Percentiles rank a stretch among this genome's conserved stretches.
phyloP scores from a whole-genome alignment of 116 monocot genomes.

The Thalassia testudinum region DNA sequence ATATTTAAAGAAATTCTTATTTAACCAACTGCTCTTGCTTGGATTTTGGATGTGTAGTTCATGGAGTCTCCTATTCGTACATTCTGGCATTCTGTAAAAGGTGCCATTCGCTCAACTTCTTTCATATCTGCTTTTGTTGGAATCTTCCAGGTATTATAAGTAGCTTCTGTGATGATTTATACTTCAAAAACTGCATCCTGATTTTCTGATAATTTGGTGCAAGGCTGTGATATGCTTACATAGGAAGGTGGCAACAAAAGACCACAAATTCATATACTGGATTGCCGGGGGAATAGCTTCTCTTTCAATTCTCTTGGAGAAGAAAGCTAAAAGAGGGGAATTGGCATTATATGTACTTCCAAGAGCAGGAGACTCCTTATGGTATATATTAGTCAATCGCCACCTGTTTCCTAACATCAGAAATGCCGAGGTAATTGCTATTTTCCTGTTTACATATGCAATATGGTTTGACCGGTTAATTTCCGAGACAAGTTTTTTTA shows the following conservation, averaged over 20 bases:
- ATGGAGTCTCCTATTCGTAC: constrained; percentile 67
- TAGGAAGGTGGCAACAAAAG: constrained; percentile 67
- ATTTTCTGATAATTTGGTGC: constrained; percentile 5
- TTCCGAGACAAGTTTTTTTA: too few relatives aligned
- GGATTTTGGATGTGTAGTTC: constrained; percentile 33
- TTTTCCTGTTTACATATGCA: too few relatives aligned
- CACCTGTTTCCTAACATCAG: constrained; percentile 71
- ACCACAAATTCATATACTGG: constrained; percentile 90
- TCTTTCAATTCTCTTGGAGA: constrained; percentile 80
- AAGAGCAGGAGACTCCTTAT: constrained; percentile 86
- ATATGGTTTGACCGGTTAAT: too few relatives aligned
- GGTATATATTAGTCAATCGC: constrained; percentile 84
- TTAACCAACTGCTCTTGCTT: not conserved
- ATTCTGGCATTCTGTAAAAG: constrained; percentile 61
- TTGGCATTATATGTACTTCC: constrained; percentile 97
- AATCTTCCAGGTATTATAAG: constrained; percentile 63
- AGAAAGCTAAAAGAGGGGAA: constrained; percentile 81
- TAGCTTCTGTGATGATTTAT: not conserved
- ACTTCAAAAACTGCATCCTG: not conserved
- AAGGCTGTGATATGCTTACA: constrained; percentile 80
- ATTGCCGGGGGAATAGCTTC: constrained; percentile 72
- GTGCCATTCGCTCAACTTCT: constrained; percentile 79
- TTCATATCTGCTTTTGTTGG: constrained; percentile 96
- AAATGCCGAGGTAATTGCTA: constrained; percentile 70
- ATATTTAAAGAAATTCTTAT: too few relatives aligned